These are phyloP conservation scores for Kluyveromyces sp. DNA, from an alignment of 1,139 yeast species.

Conservation along the genomic window DNA sequence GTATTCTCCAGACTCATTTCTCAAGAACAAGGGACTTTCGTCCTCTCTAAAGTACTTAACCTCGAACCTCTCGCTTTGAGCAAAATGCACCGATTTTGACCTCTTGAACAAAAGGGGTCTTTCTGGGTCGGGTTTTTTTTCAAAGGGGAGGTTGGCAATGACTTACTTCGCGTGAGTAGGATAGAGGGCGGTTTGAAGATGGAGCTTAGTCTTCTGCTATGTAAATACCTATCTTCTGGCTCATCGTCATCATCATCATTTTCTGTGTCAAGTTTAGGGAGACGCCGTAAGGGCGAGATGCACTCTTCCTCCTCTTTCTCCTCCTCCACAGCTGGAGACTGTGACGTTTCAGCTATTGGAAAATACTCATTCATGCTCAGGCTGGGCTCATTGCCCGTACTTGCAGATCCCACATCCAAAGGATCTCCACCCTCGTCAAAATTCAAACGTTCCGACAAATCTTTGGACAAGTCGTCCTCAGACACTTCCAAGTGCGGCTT, in stretches of 20 bases:
- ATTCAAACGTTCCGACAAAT: neutral
- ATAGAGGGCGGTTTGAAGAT: constrained; percentile 1
- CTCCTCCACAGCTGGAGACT: neutral
- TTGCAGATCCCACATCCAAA: constrained; percentile 1
- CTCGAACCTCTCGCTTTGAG: constrained; percentile 21
- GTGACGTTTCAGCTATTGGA: neutral
- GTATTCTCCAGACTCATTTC: constrained; percentile 6
- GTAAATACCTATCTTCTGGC: neutral
- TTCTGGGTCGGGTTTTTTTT: constrained; percentile 1
- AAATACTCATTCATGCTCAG: constrained; percentile 4
- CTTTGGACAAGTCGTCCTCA: neutral
- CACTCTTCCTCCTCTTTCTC: neutral
- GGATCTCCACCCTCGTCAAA: constrained; percentile 4
- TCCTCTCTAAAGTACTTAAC: constrained; percentile 26
- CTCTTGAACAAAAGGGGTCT: constrained; percentile 5
- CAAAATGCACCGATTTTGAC: constrained; percentile 28
- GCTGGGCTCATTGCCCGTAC: neutral
- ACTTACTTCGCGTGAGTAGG: constrained; percentile 19
- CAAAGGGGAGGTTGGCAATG: constrained; percentile 24
- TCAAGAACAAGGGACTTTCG: constrained; percentile 27
- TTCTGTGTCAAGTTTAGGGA: neutral
- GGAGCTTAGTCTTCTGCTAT: neutral
- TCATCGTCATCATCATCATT: constrained; percentile 1
- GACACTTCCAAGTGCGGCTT: too few species aligned
- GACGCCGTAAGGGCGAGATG: too few species aligned